Evolutionary conservation across 192 early-diverging fungal genomes (phyloP), one percentile per base, ranked within the genome.

Genomic region (Backusella australiensis): DNA sequence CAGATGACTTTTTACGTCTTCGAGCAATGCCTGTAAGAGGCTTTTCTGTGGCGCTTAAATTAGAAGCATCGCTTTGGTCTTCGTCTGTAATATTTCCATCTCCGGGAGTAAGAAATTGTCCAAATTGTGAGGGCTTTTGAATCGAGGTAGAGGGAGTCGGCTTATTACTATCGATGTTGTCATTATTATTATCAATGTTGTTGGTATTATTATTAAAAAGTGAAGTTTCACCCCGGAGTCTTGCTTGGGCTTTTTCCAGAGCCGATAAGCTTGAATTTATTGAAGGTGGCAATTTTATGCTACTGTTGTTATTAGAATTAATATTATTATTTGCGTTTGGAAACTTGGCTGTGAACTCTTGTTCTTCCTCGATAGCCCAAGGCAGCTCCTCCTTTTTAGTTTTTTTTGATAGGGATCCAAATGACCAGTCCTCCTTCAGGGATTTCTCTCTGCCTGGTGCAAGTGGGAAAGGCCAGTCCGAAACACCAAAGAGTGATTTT

Each of bases 1-100:
- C 80, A 2, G 80, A 81, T 21, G 80, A 77, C 46, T 76, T 67
- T n/a, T 77, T 77, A 19, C 80, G 72, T 46, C 78, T 66, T 44
- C 80, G 46, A 4, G 80, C 80, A 34, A 73, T 56, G 23, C 77
- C 80, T 12, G 80, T 81, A 11, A 81, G 46, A 63, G 52, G 36
- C 26, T 44, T 63, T 12, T 71, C 69, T 42, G 34, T 36, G 19
- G 34, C 52, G 14, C 38, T 46, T 42, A 44, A 12, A 32, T 68
- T 44, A 17, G 59, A 63, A 63, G 69, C 42, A 21, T 79, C 78
- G 35, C 77, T 78, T 34, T 44, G 39, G 26, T 78, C 67, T 7
- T 63, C 75, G 21, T 38, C 70, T 19, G 63, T 36, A 12, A 49
- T 46, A n/a, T 74, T 34, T 7, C 67, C 65, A 19, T 79, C 42